phyloP scores from a whole-genome alignment of 768 basidiomycete species.

The Mycena epipterygia region DNA sequence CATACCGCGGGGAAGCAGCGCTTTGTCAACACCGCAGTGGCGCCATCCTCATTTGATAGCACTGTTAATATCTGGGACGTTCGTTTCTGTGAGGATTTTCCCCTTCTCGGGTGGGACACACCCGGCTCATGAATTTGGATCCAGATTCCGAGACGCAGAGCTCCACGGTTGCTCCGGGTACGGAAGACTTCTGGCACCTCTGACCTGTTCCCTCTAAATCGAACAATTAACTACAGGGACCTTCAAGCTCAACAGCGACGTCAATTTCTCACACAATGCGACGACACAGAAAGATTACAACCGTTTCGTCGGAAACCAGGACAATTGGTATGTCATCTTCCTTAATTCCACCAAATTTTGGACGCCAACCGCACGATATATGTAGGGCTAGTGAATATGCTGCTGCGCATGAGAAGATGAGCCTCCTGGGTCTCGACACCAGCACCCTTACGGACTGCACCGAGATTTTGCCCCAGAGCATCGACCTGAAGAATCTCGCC shows the following conservation, averaged over 20 bases:
- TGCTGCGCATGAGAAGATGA: too few relatives aligned
- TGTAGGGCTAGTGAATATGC: too few relatives aligned
- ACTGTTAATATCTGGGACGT: constrained; percentile 14
- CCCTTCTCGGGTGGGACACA: neutral
- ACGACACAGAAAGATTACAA: constrained; percentile 1
- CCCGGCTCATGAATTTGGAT: neutral
- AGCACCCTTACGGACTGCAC: too few relatives aligned
- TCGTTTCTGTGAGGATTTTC: neutral
- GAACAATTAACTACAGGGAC: neutral
- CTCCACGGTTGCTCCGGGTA: neutral
- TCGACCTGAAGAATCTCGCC: too few relatives aligned
- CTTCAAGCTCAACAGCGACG: constrained; percentile 1
- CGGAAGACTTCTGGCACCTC: neutral
- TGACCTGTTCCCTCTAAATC: too few relatives aligned
- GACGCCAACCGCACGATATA: too few relatives aligned
- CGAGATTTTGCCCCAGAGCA: too few relatives aligned
- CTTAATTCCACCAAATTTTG: too few relatives aligned
- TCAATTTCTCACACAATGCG: constrained; percentile 8
- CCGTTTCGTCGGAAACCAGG: neutral
- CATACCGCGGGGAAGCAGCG: constrained; percentile 7
- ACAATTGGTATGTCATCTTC: neutral
- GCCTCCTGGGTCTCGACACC: too few relatives aligned
- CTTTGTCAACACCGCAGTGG: neutral
- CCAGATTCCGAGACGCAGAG: constrained; percentile 12
- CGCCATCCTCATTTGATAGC: neutral